phyloP scores from a whole-genome alignment of 2,329 filamentous ascomycete genomes.

The Botrytis porri region DNA sequence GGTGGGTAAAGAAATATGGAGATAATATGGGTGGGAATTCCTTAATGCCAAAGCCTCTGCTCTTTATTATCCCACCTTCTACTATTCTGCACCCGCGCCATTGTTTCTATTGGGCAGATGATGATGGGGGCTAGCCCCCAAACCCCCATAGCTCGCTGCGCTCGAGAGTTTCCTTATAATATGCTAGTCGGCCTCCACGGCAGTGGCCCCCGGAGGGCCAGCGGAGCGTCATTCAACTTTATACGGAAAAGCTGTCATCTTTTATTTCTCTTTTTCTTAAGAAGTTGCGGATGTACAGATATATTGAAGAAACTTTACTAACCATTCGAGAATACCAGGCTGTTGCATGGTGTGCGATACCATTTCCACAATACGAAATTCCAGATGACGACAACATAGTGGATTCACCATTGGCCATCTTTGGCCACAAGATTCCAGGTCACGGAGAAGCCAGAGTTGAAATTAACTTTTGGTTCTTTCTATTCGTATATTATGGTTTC shows the following conservation, averaged over 20 bases:
- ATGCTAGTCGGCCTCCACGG: not conserved
- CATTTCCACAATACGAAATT: constrained; percentile 61
- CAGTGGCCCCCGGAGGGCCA: not conserved
- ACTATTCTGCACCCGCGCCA: not conserved
- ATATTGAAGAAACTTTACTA: not conserved
- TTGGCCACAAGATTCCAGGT: constrained; percentile 50
- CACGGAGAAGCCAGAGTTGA: constrained; percentile 62
- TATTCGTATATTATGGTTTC: constrained; percentile 67
- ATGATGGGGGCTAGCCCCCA: not conserved
- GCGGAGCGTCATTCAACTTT: not conserved
- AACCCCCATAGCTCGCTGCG: not conserved
- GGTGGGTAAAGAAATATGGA: not conserved
- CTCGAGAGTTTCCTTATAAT: not conserved
- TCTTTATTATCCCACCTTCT: not conserved
- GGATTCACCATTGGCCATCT: constrained; percentile 16
- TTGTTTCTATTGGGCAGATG: not conserved
- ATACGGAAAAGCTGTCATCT: not conserved
- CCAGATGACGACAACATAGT: constrained; percentile 43
- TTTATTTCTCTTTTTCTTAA: not conserved
- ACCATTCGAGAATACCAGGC: constrained; percentile 42
- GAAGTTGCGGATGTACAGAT: not conserved
- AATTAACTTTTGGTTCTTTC: constrained; percentile 70
- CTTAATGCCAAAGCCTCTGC: not conserved
- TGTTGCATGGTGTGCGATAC: constrained; percentile 62
- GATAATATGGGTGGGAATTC: not conserved